Evolutionary conservation across 2,329 filamentous ascomycete genomes (phyloP).

Genomic region (Arthrocladium fulminans): DNA sequence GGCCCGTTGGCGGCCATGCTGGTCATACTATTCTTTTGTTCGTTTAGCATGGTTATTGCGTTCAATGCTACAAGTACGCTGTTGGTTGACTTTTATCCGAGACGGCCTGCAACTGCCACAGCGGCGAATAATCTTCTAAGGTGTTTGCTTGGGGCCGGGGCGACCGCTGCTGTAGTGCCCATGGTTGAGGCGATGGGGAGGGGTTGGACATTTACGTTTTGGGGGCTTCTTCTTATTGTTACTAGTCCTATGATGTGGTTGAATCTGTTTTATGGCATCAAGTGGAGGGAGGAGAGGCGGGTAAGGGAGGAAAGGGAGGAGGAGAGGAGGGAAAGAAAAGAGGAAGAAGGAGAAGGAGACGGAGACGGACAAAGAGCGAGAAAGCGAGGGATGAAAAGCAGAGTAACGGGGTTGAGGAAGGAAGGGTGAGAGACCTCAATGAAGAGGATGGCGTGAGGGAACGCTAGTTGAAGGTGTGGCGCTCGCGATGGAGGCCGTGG

Average conservation of each 20-base stretch:
- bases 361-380: not conserved
- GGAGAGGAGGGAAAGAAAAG: slow-evolving; percentile 1
- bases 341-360: slow-evolving; percentile 8
- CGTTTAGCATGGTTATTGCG: slow-evolving; percentile 31
- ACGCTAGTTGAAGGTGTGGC: slow-evolving; percentile 8
- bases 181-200: slow-evolving; percentile 41
- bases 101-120: slow-evolving; percentile 43
- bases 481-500: slow-evolving; percentile 10
- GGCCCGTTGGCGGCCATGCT: slow-evolving; percentile 28
- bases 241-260: slow-evolving; percentile 28
- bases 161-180: slow-evolving; percentile 43
- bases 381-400: not conserved
- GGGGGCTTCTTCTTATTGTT: slow-evolving; percentile 30
- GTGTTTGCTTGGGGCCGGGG: slow-evolving; percentile 45
- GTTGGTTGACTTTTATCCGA: slow-evolving; percentile 44
- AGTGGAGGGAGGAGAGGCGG: slow-evolving; percentile 24
- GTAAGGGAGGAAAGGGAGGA: slow-evolving; percentile 13
- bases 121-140: slow-evolving; percentile 47
- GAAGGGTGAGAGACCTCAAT: not conserved
- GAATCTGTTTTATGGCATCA: slow-evolving; percentile 24
- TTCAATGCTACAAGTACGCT: slow-evolving; percentile 41
- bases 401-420: too few relatives aligned
- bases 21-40: slow-evolving; percentile 31
- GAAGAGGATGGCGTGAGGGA: not conserved
- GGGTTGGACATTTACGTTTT: slow-evolving; percentile 37